Evolutionary conservation across 2,329 filamentous ascomycete species (phyloP).

Genomic region (Endothia cerciana): DNA sequence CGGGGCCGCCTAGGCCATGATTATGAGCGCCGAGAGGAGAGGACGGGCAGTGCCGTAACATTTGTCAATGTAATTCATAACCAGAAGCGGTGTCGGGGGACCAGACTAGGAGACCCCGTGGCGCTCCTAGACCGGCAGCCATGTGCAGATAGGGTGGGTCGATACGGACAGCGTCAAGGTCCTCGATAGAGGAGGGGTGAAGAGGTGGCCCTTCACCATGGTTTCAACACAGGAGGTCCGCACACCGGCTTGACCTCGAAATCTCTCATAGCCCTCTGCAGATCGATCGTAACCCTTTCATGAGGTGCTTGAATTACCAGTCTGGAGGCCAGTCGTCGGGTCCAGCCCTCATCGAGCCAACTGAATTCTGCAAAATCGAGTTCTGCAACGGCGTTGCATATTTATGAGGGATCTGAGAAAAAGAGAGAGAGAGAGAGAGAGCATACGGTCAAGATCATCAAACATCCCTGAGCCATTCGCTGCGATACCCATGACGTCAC

Average conservation of each 20-base stretch:
- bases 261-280: background rate
- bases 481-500: background rate
- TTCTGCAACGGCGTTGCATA: too few species aligned
- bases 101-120: background rate
- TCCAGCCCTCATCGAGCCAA: background rate
- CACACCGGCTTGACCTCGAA: too few species aligned
- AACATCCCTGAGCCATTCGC: background rate
- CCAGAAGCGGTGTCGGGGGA: slow-evolving; percentile 17
- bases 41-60: background rate
- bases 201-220: too few species aligned
- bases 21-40: background rate
- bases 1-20: too few species aligned
- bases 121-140: slow-evolving; percentile 6
- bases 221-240: too few species aligned
- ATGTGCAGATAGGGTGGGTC: background rate
- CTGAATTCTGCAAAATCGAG: background rate
- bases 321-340: background rate
- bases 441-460: background rate
- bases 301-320: background rate
- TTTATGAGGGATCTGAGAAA: too few species aligned
- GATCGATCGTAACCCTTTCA: too few species aligned
- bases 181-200: too few species aligned
- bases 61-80: slow-evolving; percentile 28
- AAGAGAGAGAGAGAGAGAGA: background rate
- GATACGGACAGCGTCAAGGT: too few species aligned